Evolutionary conservation across 176 grass and related monocot genomes (phyloP).

Genomic region (Dendrocalamus sinicus): DNA sequence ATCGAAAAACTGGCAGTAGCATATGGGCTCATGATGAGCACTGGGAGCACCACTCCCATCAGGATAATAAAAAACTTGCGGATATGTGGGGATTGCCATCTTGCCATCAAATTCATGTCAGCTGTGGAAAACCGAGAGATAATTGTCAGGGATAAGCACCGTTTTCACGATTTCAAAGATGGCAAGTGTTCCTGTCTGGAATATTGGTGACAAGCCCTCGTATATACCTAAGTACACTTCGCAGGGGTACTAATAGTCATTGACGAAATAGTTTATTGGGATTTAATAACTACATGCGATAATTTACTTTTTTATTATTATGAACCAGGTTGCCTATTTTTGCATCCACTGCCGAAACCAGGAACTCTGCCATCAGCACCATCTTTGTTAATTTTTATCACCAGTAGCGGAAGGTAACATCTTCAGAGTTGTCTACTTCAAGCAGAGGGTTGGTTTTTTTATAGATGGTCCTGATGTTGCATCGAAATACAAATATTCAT

Average conservation of each 20-base stretch:
- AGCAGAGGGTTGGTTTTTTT: not conserved
- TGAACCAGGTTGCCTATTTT: not conserved
- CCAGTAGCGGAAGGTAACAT: not conserved
- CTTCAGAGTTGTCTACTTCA: constrained; percentile 8
- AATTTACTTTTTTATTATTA: not conserved
- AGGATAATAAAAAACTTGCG: constrained; percentile 73
- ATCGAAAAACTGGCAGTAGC: constrained; percentile 67
- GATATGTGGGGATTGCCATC: constrained; percentile 70
- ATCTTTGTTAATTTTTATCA: not conserved
- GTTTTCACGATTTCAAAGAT: constrained; percentile 72
- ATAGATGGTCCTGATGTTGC: not conserved
- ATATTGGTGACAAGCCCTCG: constrained; percentile 55
- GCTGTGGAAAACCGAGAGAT: constrained; percentile 61
- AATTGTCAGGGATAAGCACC: constrained; percentile 66
- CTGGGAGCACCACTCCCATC: constrained; percentile 35
- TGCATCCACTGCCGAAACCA: not conserved
- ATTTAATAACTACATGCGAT: not conserved
- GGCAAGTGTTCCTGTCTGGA: constrained; percentile 63
- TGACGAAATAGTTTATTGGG: not conserved
- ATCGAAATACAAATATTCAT: not conserved
- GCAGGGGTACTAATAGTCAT: not conserved
- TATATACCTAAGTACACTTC: not conserved
- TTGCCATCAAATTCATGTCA: constrained; percentile 72
- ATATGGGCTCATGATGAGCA: constrained; percentile 64
- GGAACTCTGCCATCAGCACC: not conserved